These are phyloP conservation scores for Pyropia yezoensis DNA, from an alignment of 23 red algal genomes.

Conservation along the genomic window DNA sequence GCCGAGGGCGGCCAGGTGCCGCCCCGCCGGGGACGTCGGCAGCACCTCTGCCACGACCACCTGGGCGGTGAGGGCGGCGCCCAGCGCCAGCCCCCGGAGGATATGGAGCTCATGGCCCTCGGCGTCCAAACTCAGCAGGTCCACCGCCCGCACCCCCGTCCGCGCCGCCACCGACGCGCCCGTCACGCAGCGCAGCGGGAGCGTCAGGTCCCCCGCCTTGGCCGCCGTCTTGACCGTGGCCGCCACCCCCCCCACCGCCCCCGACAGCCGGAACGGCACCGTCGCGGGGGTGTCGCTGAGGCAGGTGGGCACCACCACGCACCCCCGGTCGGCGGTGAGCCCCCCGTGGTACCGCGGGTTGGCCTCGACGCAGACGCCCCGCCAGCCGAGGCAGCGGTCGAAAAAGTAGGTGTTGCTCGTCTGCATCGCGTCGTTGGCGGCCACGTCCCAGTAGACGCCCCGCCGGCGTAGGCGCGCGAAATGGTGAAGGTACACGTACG, in stretches of 20 bases:
- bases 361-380: constrained; percentile 49
- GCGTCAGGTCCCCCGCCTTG: too few relatives aligned
- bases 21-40: too few relatives aligned
- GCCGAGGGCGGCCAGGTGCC: too few relatives aligned
- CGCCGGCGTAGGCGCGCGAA: constrained; percentile 23
- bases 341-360: constrained; percentile 23
- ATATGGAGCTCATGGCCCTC: constrained; percentile 52
- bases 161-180: constrained; percentile 7
- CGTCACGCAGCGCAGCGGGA: constrained; percentile 17
- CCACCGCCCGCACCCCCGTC: not conserved
- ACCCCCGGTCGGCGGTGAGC: constrained; percentile 16
- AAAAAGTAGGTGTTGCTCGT: constrained; percentile 58
- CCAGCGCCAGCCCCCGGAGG: constrained; percentile 3
- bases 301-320: constrained; percentile 34
- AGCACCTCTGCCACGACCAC: too few relatives aligned
- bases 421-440: constrained; percentile 26
- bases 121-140: constrained; percentile 40
- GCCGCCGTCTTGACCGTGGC: constrained; percentile 36
- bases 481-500: constrained; percentile 43
- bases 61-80: too few relatives aligned
- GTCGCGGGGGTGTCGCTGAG: constrained; percentile 19
- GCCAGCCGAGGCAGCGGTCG: constrained; percentile 45
- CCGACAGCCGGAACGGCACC: constrained; percentile 17
- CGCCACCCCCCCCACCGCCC: constrained; percentile 14
- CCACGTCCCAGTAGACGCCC: constrained; percentile 40